Evolutionary conservation across 2,329 filamentous ascomycete species (phyloP).

Genomic region (Ascochyta clinopodiicola): DNA sequence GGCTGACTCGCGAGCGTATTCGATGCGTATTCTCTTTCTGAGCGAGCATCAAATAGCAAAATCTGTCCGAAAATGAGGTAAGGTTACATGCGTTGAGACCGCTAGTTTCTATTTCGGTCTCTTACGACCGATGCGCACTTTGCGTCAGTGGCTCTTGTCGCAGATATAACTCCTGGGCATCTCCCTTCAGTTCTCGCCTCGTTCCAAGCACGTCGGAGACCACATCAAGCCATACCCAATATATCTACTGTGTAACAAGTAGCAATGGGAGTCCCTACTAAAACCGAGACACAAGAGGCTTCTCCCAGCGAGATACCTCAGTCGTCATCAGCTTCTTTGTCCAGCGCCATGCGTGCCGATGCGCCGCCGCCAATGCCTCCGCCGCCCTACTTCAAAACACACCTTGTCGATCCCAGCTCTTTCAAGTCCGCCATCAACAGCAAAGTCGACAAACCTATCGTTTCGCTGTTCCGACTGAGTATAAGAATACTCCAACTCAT

Average conservation of each 20-base stretch:
- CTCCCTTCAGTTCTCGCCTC: background rate
- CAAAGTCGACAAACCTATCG: constrained; percentile 26
- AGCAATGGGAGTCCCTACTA: background rate
- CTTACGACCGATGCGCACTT: background rate
- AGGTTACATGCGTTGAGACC: background rate
- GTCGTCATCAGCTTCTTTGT: background rate
- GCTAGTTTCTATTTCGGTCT: background rate
- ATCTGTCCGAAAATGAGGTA: background rate
- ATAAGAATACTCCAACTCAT: constrained; percentile 30
- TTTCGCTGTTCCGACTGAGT: constrained; percentile 29
- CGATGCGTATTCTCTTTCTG: constrained; percentile 11
- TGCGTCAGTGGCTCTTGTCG: background rate
- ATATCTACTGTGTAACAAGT: background rate
- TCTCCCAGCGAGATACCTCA: background rate
- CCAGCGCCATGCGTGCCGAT: background rate
- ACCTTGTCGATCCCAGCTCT: constrained; percentile 23
- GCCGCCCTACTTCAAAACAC: constrained; percentile 27
- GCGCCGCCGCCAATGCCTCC: constrained; percentile 23
- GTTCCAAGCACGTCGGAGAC: background rate
- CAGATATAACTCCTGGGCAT: background rate
- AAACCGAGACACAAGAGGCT: background rate
- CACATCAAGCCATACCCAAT: background rate
- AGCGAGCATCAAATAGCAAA: constrained; percentile 2
- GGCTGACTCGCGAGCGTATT: constrained; percentile 3
- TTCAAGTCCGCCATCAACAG: constrained; percentile 29